Evolutionary conservation across 2,329 filamentous ascomycete species (phyloP).

Genomic region (Laburnicola sp.): DNA sequence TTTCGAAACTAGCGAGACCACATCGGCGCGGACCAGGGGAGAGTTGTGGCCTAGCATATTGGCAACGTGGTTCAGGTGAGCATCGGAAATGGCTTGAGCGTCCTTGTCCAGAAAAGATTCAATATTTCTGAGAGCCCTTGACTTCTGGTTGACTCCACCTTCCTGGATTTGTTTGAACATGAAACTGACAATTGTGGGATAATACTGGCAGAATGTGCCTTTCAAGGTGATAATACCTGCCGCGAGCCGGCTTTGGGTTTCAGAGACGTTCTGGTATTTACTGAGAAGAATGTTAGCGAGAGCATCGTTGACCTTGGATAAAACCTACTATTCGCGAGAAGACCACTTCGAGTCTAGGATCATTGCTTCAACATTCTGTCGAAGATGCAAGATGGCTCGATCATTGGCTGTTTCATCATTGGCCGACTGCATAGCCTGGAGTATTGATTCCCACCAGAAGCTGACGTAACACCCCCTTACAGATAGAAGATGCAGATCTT

Average conservation of each 20-base stretch:
- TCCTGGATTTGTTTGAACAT: constrained; percentile 83
- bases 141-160: constrained; percentile 81
- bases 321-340: constrained; percentile 54
- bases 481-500: constrained; percentile 78
- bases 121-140: constrained; percentile 87
- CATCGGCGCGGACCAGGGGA: constrained; percentile 87
- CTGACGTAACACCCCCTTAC: constrained; percentile 75
- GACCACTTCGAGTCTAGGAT: constrained; percentile 77
- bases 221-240: constrained; percentile 78
- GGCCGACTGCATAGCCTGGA: constrained; percentile 53
- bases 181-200: constrained; percentile 76
- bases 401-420: constrained; percentile 46
- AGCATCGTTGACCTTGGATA: background rate
- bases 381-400: constrained; percentile 50
- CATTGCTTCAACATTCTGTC: constrained; percentile 72
- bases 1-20: constrained; percentile 81
- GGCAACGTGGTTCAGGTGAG: constrained; percentile 76
- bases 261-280: constrained; percentile 66
- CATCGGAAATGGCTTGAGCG: constrained; percentile 77
- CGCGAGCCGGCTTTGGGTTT: constrained; percentile 74
- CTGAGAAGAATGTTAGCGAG: constrained; percentile 53
- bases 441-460: constrained; percentile 68
- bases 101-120: constrained; percentile 91
- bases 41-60: constrained; percentile 79
- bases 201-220: constrained; percentile 82